Percentiles rank a stretch among this genome's conserved stretches.
phyloP scores from a whole-genome alignment of 306 rosid species.

The Cicer arietinum region DNA sequence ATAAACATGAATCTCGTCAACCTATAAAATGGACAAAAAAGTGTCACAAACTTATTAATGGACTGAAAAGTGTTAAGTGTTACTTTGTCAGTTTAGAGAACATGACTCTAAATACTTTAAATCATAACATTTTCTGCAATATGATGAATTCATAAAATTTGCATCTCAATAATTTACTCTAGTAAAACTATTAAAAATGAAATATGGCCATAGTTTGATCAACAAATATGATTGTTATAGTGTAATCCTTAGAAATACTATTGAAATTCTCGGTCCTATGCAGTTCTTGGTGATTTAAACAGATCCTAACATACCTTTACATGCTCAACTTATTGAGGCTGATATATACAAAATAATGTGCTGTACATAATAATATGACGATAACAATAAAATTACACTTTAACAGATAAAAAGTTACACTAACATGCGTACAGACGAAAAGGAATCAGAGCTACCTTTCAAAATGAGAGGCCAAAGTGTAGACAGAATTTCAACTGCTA shows the following conservation, averaged over 20 bases:
- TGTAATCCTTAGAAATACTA: not conserved
- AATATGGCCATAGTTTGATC: slow-evolving; percentile 6
- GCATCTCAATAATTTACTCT: not conserved
- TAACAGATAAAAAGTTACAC: not conserved
- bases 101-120: not conserved
- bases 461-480: slow-evolving; percentile 26
- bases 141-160: not conserved
- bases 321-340: slow-evolving; percentile 23
- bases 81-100: not conserved
- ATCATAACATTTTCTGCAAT: not conserved
- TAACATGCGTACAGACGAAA: slow-evolving; percentile 7
- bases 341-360: slow-evolving; percentile 28
- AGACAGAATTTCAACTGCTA: slow-evolving; percentile 28
- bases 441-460: slow-evolving; percentile 36
- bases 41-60: too few species aligned
- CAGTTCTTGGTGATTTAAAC: slow-evolving; percentile 21
- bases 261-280: not conserved
- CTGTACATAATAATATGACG: slow-evolving; percentile 27
- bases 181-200: not conserved
- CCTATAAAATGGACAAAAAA: not conserved
- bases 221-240: slow-evolving; percentile 17
- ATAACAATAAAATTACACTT: not conserved
- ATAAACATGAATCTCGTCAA: not conserved
- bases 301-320: not conserved
- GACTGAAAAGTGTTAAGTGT: not conserved